Base-by-base conservation (phyloP, 805 yeast species). In the Yueomyces sinensis region DNA sequence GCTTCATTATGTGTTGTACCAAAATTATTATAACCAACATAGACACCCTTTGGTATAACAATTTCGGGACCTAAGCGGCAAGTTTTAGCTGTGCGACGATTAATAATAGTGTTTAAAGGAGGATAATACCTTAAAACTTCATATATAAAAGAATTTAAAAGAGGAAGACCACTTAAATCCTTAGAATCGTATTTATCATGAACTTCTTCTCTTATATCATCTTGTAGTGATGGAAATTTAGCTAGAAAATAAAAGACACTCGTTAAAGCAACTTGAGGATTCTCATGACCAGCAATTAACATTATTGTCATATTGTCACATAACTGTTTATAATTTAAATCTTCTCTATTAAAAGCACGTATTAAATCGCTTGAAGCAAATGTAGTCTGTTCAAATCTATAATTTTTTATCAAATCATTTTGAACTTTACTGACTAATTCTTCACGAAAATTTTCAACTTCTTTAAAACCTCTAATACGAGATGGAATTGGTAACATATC, bases 201-300 rank as follows among this genome's bases (percentile, higher is more conserved):
- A 9, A 72, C 47, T 52, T 82, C 91, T 1, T 59, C 37, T 24
- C 58, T 56, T 15, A 82, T 55, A 25, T 46, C 49, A 3, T 48
- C 38, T 49, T 79, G 87, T 41, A 70, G 61, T 1, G 51, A 33
- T 13, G 15, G 52, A 41, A 63, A 34, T 38, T 71, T 72, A 1
- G 68, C 70, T 19, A 73, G 42, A 13, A 68, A 41, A 37, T 63
- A 72, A 2, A 73, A 41, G 5, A 66, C 44, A 0, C 75, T 67
- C 1, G 68, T 61, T 39, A 72, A 43, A 9, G 72, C 49, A 17
- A 74, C 45, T 39, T 71, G 73, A 0, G 80, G 80, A 40, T 74
- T 74, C 42, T 74, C 80, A 48, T 74, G 80, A 0, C 79, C 80
- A 0, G 80, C 80, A 31, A 74, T 68, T 44, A 73, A 49, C 3